Percentiles rank a stretch among this genome's conserved stretches.
These are phyloP conservation scores for Xylaria sp. DNA, from an alignment of 2,329 filamentous ascomycete species.

Conservation along the genomic window DNA sequence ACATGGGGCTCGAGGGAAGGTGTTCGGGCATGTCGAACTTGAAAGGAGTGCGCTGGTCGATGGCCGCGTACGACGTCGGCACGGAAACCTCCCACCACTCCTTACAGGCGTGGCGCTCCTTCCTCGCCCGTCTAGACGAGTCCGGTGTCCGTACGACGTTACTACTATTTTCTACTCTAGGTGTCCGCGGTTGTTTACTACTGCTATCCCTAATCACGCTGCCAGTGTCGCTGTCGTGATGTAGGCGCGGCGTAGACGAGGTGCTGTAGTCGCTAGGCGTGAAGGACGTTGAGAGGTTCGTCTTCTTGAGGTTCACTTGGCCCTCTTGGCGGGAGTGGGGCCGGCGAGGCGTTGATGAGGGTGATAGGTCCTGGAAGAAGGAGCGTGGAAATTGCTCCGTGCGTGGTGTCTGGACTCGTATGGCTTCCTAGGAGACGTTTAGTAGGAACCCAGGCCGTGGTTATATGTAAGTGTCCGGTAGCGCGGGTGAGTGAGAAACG, in stretches of 20 bases:
- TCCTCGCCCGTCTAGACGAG: conserved; percentile 16
- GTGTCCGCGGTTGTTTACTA: background rate
- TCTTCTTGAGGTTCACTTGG: conserved; percentile 24
- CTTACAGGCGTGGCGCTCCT: conserved; percentile 24
- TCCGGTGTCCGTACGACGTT: conserved; percentile 1
- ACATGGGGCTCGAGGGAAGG: conserved; percentile 63
- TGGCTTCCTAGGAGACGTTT: conserved; percentile 57
- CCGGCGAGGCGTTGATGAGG: conserved; percentile 40
- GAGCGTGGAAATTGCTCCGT: conserved; percentile 54
- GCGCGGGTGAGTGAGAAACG: conserved; percentile 12
- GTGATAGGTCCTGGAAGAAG: conserved; percentile 58
- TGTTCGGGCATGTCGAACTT: conserved; percentile 64
- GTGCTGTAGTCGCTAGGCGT: conserved; percentile 19
- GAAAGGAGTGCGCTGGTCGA: conserved; percentile 49
- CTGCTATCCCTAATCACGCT: background rate
- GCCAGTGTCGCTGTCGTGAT: conserved; percentile 10
- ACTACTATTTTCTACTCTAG: background rate
- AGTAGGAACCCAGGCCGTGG: conserved; percentile 2
- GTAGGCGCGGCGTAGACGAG: background rate
- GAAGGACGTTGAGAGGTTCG: conserved; percentile 22
- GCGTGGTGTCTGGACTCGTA: conserved; percentile 60
- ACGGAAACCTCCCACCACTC: conserved; percentile 51
- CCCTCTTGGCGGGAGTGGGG: conserved; percentile 21
- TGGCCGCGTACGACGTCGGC: conserved; percentile 41
- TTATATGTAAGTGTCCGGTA: background rate